Base-by-base conservation (phyloP, 179 eudicot genomes). In the Beta macrorhiza region DNA sequence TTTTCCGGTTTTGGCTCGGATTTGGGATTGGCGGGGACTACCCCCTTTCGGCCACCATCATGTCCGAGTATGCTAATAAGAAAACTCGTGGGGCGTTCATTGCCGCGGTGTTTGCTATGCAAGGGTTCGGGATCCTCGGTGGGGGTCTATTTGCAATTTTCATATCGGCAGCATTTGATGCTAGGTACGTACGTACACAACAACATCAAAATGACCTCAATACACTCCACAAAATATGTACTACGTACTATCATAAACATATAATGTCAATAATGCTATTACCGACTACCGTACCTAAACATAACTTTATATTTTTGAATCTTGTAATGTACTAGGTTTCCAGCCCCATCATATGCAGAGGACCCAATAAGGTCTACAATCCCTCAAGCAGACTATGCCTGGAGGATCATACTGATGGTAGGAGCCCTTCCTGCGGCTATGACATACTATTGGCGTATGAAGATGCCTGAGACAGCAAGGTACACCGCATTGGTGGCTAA, bases 101-200 rank as follows among this genome's bases (percentile, higher is more conserved):
- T 52, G 92, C 93, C 4, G 93, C 93, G 0, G 93, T 91, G 8
- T 91, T 91, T 62, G 93, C 93, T 0, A 91, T 91, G 93, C 93
- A 89, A 49, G 92, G 93, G 5, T 88, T 89, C 11, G 92, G 92
- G 12, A 89, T 88, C 29, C 69, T 89, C 1, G 86, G 81, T 19
- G 92, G 89, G 45, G 92, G 90, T 0, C 7, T 86, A 6, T 85
- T 89, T 52, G 87, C 90, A 4, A 83, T 88, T 17, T 8, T 89
- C 2, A 45, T 85, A 22, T 63, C 88, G 0, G 79, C 86, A 51
- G 69, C 86, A 8, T 89, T 89, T 62, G 76, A 88, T 7, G 77
- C 89, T 4, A 85, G 80, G 87, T 85, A 85, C 61, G 17, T 78
- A 51, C 19, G 1, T 52, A 3, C 2, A 52, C 5, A n/a, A 16